These are phyloP conservation scores for Microdochium bolleyi DNA, from an alignment of 2,329 filamentous ascomycete species.

Conservation along the genomic window DNA sequence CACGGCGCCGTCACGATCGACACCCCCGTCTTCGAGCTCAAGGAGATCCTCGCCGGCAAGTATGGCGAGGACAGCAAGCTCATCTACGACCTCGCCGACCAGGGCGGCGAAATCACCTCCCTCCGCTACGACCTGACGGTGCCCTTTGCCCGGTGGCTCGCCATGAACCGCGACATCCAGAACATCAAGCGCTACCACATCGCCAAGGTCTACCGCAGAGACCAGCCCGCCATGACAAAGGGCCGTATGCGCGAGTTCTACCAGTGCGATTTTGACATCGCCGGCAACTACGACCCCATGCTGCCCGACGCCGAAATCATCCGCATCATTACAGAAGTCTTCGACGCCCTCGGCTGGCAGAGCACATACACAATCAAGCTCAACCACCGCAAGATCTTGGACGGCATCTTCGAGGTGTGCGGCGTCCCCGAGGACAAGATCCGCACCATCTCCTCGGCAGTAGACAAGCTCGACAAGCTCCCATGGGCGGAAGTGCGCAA, in stretches of 20 bases:
- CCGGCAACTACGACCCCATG: slow-evolving; percentile 66
- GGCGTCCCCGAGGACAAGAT: slow-evolving; percentile 69
- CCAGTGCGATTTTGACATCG: slow-evolving; percentile 76
- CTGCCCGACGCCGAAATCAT: slow-evolving; percentile 68
- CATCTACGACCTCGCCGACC: slow-evolving; percentile 78
- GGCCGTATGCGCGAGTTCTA: slow-evolving; percentile 75
- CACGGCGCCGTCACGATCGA: slow-evolving; percentile 63
- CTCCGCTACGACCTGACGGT: slow-evolving; percentile 77
- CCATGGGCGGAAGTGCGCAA: slow-evolving; percentile 67
- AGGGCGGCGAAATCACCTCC: slow-evolving; percentile 75
- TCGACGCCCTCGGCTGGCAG: slow-evolving; percentile 61
- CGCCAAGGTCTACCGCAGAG: slow-evolving; percentile 70
- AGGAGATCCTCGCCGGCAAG: slow-evolving; percentile 65
- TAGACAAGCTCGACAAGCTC: slow-evolving; percentile 73
- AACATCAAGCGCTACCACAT: slow-evolving; percentile 73
- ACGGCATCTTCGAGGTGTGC: slow-evolving; percentile 72
- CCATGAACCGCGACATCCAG: slow-evolving; percentile 62
- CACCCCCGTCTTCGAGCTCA: slow-evolving; percentile 66
- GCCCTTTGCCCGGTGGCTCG: slow-evolving; percentile 69
- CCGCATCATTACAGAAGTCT: slow-evolving; percentile 63
- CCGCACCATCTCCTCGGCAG: slow-evolving; percentile 65
- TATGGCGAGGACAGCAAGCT: slow-evolving; percentile 32
- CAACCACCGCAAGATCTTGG: slow-evolving; percentile 73
- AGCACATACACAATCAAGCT: slow-evolving; percentile 68
- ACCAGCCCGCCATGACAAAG: slow-evolving; percentile 71